Evolutionary conservation across 192 early-diverging fungal genomes (phyloP).

Genomic region (Gonapodya sp.): DNA sequence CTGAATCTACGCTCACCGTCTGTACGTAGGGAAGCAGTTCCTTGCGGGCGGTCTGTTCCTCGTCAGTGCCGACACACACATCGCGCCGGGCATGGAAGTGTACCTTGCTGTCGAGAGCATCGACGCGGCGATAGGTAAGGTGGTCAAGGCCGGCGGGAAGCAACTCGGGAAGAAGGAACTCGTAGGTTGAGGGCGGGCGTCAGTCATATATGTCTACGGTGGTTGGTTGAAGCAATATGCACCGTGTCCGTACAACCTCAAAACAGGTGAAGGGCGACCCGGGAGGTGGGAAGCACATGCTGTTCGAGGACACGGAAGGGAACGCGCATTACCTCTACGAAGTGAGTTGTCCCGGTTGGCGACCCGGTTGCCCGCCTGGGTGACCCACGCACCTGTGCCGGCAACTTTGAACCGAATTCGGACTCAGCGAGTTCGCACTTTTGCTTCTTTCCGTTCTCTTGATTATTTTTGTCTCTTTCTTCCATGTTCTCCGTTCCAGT

Average conservation of each 20-base stretch:
- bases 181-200: neutral
- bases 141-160: neutral
- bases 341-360: neutral
- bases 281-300: neutral
- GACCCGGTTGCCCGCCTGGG: too few relatives aligned
- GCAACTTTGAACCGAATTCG: too few relatives aligned
- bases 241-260: too few relatives aligned
- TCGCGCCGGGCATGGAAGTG: neutral
- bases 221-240: neutral
- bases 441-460: neutral
- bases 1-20: too few relatives aligned
- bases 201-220: neutral
- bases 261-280: neutral
- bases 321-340: neutral
- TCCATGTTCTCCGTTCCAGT: too few relatives aligned
- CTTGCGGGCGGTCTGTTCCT: neutral
- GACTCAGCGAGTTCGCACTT: too few relatives aligned
- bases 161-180: neutral
- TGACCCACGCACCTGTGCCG: too few relatives aligned
- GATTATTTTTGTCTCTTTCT: neutral
- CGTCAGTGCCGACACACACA: neutral
- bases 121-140: neutral
- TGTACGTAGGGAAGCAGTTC: neutral
- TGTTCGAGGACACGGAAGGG: neutral
- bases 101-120: neutral